Base-by-base conservation (phyloP, 257 asterid species). In the Jacaranda copaia region DNA sequence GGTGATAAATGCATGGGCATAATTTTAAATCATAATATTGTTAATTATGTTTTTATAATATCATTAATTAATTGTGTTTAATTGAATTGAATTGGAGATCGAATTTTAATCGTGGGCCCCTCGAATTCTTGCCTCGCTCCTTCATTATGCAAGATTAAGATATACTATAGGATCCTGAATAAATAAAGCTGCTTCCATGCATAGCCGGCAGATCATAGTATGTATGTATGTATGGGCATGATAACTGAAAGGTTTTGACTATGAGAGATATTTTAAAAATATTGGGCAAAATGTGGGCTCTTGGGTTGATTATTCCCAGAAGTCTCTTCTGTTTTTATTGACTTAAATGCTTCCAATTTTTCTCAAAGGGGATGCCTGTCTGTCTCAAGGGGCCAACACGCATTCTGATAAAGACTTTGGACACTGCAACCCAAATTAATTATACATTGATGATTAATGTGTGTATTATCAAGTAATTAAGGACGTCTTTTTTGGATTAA, bases 361-460 rank as follows among this genome's bases (percentile, higher is more conserved):
- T 73, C 61, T 49, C 70, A 73, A 67, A 59, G 61, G 19, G 81
- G 79, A 70, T 84, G 87, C 77, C 81, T 82, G 84, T 80, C 64
- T 39, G 45, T 57, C 81, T 43, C 62, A 75, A 76, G 20, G 68
- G 86, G 64, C 86, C 85, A 80, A 78, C 89, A 82, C 88, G 90
- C 88, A 78, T 80, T 74, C 73, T 70, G 32, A 25, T 25, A 83
- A 83, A 70, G 82, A 49, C 55, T 51, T 79, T 73, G 77, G 76
- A 69, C 74, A 45, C 75, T 58, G 51, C 84, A 48, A 32, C 64
- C 82, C 39, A 70, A 63, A 77, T 78, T 77, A 32, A 70, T 81
- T 81, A 35, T 73, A 14, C 62, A 61, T 19, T 7, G 1, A 52
- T 43, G 48, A 61, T 15, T 7, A 1, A 52, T 43, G 57, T 57